These are phyloP conservation scores for Drechslerella dactyloides DNA, from an alignment of 2,329 filamentous ascomycete genomes.

Conservation along the genomic window DNA sequence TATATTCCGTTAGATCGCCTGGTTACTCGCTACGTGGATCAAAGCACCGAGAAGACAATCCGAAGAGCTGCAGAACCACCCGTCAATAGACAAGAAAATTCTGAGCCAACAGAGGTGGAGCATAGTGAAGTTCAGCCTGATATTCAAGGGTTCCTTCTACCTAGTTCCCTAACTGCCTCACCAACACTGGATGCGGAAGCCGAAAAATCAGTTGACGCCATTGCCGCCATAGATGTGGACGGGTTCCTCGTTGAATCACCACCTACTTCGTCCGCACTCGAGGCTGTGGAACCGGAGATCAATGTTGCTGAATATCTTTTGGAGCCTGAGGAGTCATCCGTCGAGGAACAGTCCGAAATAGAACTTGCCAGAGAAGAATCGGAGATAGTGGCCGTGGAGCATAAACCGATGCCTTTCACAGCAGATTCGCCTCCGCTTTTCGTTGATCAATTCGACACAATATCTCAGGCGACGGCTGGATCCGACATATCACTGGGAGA, in stretches of 20 bases:
- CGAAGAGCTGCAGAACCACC: neutral
- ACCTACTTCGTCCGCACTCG: neutral
- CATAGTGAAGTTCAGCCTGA: slow-evolving; percentile 1
- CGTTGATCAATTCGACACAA: neutral
- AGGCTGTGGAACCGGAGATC: neutral
- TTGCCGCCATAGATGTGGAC: neutral
- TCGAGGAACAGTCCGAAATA: neutral
- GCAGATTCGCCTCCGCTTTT: neutral
- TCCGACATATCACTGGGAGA: neutral
- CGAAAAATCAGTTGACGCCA: neutral
- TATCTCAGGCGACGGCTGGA: neutral
- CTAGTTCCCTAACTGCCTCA: neutral
- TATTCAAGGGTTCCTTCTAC: slow-evolving; percentile 21
- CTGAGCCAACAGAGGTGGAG: neutral
- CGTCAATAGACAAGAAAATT: neutral
- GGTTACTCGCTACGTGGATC: slow-evolving; percentile 16
- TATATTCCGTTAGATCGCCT: slow-evolving; percentile 15
- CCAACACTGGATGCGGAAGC: neutral
- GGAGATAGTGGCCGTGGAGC: too few species aligned
- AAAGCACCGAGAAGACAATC: neutral
- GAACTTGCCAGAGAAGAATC: neutral
- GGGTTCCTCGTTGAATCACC: slow-evolving; percentile 27
- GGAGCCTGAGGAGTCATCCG: neutral
- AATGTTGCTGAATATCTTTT: slow-evolving; percentile 23
- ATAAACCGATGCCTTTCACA: too few species aligned